phyloP scores from a whole-genome alignment of 2,329 filamentous ascomycete species.

The Iodosphaeria phyllophila region DNA sequence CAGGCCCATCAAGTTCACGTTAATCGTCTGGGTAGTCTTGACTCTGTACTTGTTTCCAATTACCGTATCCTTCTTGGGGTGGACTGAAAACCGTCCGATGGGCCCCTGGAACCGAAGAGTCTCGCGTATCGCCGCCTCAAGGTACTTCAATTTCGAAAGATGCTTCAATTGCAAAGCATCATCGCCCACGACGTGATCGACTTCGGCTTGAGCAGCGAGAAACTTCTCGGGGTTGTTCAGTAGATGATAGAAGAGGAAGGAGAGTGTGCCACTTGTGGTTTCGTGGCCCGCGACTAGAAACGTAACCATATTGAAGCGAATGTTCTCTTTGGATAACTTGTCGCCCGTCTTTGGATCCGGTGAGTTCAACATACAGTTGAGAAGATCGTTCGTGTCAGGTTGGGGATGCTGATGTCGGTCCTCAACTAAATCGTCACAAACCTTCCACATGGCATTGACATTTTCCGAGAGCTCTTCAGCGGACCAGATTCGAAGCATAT shows the following conservation, averaged over 20 bases:
- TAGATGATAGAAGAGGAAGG: conserved; percentile 29
- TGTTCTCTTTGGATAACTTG: conserved; percentile 40
- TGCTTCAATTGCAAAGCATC: conserved; percentile 25
- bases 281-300: conserved; percentile 24
- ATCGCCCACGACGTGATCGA: conserved; percentile 28
- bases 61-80: conserved; percentile 21
- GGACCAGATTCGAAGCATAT: conserved; percentile 27
- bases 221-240: conserved; percentile 28
- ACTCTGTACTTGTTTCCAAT: conserved; percentile 35
- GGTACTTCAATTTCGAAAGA: conserved; percentile 29
- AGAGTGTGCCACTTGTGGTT: conserved; percentile 31
- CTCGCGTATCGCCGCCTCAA: conserved; percentile 32
- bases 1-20: conserved; percentile 24
- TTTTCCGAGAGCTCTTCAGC: conserved; percentile 33
- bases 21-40: conserved; percentile 21
- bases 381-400: conserved; percentile 41
- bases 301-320: conserved; percentile 47
- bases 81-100: conserved; percentile 27
- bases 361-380: conserved; percentile 51
- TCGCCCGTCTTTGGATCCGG: conserved; percentile 49
- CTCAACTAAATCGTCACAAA: conserved; percentile 40
- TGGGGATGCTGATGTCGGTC: conserved; percentile 32
- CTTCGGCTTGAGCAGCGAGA: conserved; percentile 28
- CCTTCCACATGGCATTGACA: conserved; percentile 33
- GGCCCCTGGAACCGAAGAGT: conserved; percentile 30